Percentiles rank a stretch among this genome's conserved stretches.
These are phyloP conservation scores for Hordeum vulgare DNA, from an alignment of 176 grass and related monocot genomes.

Conservation along the genomic window MorexV3_pseudomolecules_assembly NC_058518.1:399646677-399647176, in stretches of 20 bases:
- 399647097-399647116: constrained; percentile 5
- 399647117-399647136: not conserved
- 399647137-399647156: constrained; percentile 47
- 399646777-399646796: no score
- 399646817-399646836: not conserved
- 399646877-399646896: not conserved
- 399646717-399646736: no score
- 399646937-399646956: constrained; percentile 84
- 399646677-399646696: no score
- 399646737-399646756: no score
- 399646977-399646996: constrained; percentile 87
- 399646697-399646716: no score
- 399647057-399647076: constrained; percentile 71
- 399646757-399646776: no score
- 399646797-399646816: not conserved
- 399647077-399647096: constrained; percentile 47
- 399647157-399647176: constrained; percentile 38
- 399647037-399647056: constrained; percentile 90
- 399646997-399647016: constrained; percentile 85
- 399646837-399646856: not conserved
- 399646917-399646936: constrained; percentile 90
- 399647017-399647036: constrained; percentile 43
- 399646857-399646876: constrained; percentile 3
- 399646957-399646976: constrained; percentile 94
- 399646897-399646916: constrained; percentile 77